Evolutionary conservation across 78 protist genomes (phyloP), one percentile per base, ranked within the genome.

Genomic region (Dictyostelium intermedium): DNA sequence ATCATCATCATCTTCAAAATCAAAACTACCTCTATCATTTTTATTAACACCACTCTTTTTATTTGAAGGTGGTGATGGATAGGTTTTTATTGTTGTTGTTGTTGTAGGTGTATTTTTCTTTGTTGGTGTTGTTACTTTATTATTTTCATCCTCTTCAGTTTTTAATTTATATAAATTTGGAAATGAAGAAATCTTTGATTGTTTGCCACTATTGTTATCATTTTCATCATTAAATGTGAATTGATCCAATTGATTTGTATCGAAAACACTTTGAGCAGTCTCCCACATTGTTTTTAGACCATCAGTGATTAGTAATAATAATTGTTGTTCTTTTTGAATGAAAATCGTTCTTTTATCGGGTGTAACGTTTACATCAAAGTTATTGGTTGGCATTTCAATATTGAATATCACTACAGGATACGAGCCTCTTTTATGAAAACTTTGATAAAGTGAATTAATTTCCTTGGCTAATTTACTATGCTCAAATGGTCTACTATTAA

Each of bases 341-440:
- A 97, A 66, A 2, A 98, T 83, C 0, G 84, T 91, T 45, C 99
- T 91, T 95, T 99, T 99, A 92, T 98, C 99, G 0, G 99, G 99
- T 30, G 99, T 97, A 5, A 99, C 99, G 83, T 99, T 99, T 60
- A 99, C 97, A 76, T 99, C 99, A 56, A 50, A 95, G 18, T 47
- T 39, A 41, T 63, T 61, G 1, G 91, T 53, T 6, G 89, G 86
- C 20, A 85, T 63, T 1, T 27, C 45, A 5, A 97, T 41, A 32
- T 93, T 82, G 16, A 97, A 63, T 13, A 96, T 6, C 23, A 96
- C 16, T 9, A 85, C 81, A 1, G 99, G 98, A 56, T 78, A 84
- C 39, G 83, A 74, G 8, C 85, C 84, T 23, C 91, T 53, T 35
- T 53, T 43, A 61, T 77, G 73, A 82, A 30, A 82, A 3, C 60